Evolutionary conservation across 2,329 filamentous ascomycete species (phyloP).

Genomic region (Tolypocladium cylindrosporum): DNA sequence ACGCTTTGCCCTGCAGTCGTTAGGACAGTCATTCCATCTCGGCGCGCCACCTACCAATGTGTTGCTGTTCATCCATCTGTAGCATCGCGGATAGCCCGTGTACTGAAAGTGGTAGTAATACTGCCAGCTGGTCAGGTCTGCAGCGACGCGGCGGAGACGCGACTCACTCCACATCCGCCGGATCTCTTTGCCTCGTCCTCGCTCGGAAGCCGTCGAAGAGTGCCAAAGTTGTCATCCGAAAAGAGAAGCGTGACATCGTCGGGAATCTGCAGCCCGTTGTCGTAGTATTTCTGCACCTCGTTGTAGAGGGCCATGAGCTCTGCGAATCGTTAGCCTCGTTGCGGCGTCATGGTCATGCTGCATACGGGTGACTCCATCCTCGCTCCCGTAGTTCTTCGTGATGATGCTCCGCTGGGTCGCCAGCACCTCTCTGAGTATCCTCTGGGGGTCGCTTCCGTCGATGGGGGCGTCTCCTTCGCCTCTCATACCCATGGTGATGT

Average conservation of each 20-base stretch:
- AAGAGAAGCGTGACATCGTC: constrained; percentile 54
- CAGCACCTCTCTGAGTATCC: constrained; percentile 42
- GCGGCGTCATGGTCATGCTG: constrained; percentile 6
- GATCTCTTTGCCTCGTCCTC: constrained; percentile 38
- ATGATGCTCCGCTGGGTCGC: constrained; percentile 44
- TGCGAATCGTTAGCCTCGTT: constrained; percentile 7
- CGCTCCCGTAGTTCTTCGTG: constrained; percentile 35
- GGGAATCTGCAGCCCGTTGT: constrained; percentile 46
- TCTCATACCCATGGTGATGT: constrained; percentile 50
- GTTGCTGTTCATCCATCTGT: constrained; percentile 55
- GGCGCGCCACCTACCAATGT: constrained; percentile 28
- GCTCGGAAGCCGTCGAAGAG: constrained; percentile 46
- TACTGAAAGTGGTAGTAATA: constrained; percentile 50
- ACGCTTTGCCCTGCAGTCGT: constrained; percentile 19
- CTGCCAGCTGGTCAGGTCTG: constrained; percentile 12
- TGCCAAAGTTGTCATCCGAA: constrained; percentile 54
- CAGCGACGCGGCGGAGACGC: constrained; percentile 3
- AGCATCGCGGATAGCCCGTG: constrained; percentile 49
- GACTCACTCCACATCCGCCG: constrained; percentile 45
- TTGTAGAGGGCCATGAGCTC: constrained; percentile 58
- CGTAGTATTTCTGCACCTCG: constrained; percentile 53
- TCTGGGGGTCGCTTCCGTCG: constrained; percentile 37
- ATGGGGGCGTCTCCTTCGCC: constrained; percentile 47
- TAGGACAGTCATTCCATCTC: background rate
- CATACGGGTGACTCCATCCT: constrained; percentile 30